These are phyloP conservation scores for Trichoderma reesei DNA, from an alignment of 495 filamentous ascomycete genomes.

Conservation along the genomic window DNA sequence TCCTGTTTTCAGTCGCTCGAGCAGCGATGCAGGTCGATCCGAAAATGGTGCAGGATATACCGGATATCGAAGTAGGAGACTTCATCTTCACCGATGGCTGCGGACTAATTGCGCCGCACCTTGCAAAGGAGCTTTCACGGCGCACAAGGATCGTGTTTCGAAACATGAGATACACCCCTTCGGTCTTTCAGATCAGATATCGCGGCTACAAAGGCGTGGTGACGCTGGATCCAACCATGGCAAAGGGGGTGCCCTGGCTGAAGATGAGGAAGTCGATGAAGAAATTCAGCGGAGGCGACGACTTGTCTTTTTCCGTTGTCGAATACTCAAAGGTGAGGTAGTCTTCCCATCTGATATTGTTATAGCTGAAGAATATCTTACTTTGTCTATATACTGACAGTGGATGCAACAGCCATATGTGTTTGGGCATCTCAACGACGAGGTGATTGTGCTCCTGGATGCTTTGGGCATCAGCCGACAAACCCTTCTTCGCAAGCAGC, in stretches of 20 bases:
- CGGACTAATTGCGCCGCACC: conserved; percentile 31
- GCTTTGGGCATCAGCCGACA: conserved; percentile 31
- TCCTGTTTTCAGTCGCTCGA: conserved; percentile 38
- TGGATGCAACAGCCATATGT: conserved; percentile 29
- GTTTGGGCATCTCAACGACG: conserved; percentile 43
- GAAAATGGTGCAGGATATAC: conserved; percentile 35
- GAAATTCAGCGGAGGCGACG: conserved; percentile 36
- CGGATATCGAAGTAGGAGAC: conserved; percentile 33
- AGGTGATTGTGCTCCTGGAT: conserved; percentile 36
- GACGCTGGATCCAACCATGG: conserved; percentile 33
- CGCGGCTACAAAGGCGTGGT: conserved; percentile 44
- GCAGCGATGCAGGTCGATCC: conserved; percentile 29
- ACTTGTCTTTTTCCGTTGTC: conserved; percentile 38
- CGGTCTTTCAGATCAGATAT: conserved; percentile 42
- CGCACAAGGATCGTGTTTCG: conserved; percentile 29
- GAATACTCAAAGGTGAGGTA: conserved; percentile 35
- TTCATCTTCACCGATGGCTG: conserved; percentile 45
- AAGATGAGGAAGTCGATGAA: conserved; percentile 44
- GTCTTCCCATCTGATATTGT: not conserved
- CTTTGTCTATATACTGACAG: not conserved
- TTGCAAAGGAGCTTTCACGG: conserved; percentile 30
- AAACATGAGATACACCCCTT: conserved; percentile 35
- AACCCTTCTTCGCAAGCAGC: conserved; percentile 34
- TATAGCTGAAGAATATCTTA: too few relatives aligned
- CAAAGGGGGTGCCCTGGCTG: conserved; percentile 19